Percentiles rank a stretch among this genome's conserved stretches.
Conservation (phyloP, 1,139 yeast species). For the Kodamaea anthophila region DNA sequence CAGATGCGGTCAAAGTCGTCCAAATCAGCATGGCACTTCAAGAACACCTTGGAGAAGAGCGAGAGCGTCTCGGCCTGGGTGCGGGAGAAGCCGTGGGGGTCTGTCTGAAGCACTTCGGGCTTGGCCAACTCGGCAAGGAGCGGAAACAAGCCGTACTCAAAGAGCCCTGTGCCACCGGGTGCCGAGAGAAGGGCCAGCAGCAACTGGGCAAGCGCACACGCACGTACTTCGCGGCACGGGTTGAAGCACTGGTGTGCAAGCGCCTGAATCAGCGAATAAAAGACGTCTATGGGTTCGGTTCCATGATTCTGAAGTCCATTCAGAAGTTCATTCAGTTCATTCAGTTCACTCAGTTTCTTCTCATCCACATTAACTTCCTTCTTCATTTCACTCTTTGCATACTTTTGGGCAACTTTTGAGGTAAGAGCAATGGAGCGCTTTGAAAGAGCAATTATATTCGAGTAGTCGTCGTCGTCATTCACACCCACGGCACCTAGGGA, state of each 20-base stretch:
- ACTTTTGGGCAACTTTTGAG: constrained; percentile 20
- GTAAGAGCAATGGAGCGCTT: constrained; percentile 60
- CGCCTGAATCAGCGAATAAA: constrained; percentile 69
- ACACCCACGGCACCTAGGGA: constrained; percentile 80
- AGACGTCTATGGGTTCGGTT: no score
- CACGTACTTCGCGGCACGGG: constrained; percentile 74
- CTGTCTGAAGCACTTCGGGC: constrained; percentile 62
- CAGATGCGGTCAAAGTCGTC: constrained; percentile 26
- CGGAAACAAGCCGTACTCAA: constrained; percentile 73
- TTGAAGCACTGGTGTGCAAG: constrained; percentile 85
- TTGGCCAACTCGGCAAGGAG: constrained; percentile 60
- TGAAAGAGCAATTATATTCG: no score
- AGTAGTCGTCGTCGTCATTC: constrained; percentile 31
- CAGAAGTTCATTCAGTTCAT: no score
- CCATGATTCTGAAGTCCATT: no score
- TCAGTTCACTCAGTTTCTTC: no score
- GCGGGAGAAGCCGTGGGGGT: constrained; percentile 53
- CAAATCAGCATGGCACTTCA: constrained; percentile 39
- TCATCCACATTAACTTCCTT: no score
- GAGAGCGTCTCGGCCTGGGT: constrained; percentile 65
- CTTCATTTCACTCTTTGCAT: no score
- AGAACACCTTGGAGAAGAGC: constrained; percentile 63
- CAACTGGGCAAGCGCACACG: constrained; percentile 54
- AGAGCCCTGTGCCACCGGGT: constrained; percentile 44
- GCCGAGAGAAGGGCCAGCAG: constrained; percentile 40